Conservation (phyloP, 306 rosid genomes). For the Rosa rugosa region DNA sequence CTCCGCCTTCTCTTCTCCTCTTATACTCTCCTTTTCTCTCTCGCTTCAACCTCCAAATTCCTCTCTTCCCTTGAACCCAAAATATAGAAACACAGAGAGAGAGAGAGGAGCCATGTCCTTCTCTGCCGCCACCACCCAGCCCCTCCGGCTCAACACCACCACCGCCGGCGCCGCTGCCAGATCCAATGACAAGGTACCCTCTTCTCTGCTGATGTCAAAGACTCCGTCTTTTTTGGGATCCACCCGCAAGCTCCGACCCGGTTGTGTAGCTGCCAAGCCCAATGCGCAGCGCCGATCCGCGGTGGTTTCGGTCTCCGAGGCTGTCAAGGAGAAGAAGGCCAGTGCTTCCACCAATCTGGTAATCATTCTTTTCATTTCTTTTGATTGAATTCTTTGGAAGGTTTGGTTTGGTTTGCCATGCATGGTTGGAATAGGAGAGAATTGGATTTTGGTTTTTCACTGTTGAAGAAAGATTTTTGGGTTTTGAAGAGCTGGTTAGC, state of each 20-base stretch:
- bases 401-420: neutral
- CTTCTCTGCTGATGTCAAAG: slow-evolving; percentile 27
- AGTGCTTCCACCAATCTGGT: slow-evolving; percentile 65
- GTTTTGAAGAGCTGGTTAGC: neutral
- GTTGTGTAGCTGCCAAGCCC: slow-evolving; percentile 27
- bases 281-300: slow-evolving; percentile 44
- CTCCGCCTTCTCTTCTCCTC: slow-evolving; percentile 56
- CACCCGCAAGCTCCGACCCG: slow-evolving; percentile 49
- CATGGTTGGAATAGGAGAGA: neutral
- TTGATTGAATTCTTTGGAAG: neutral
- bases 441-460: neutral
- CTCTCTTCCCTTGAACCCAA: neutral
- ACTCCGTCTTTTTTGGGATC: slow-evolving; percentile 71
- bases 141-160: slow-evolving; percentile 52
- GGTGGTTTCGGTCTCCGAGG: slow-evolving; percentile 64
- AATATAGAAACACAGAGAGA: neutral
- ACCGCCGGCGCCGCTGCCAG: slow-evolving; percentile 47
- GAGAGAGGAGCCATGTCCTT: slow-evolving; percentile 51
- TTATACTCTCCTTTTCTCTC: neutral
- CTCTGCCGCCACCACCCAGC: slow-evolving; percentile 62
- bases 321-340: slow-evolving; percentile 50
- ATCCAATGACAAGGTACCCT: slow-evolving; percentile 56
- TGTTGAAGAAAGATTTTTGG: neutral
- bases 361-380: slow-evolving; percentile 20
- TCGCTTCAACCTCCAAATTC: neutral